phyloP scores from a whole-genome alignment of 768 basidiomycete species.

The Dictyophora rubrovolvata region DNA sequence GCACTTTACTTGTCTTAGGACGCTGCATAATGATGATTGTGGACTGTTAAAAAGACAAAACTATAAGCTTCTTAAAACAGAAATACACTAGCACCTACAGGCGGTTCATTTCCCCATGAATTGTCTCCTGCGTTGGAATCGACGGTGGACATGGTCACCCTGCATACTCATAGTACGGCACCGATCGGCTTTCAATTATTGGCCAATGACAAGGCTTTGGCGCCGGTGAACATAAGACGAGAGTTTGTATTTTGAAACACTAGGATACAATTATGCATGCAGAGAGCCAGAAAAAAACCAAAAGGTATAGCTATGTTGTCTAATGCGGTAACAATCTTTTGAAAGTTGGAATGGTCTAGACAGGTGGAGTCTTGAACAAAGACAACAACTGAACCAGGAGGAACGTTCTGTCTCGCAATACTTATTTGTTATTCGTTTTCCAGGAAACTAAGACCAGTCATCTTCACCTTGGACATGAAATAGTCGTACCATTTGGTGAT shows the following conservation, averaged over 20 bases:
- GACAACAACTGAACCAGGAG: no score
- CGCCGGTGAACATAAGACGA: not conserved
- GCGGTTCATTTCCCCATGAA: not conserved
- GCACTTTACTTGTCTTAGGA: not conserved
- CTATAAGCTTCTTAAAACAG: not conserved
- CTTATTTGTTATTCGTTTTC: conserved; percentile 24
- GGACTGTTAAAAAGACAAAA: not conserved
- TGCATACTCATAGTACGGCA: no score
- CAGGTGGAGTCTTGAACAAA: no score
- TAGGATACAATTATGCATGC: no score
- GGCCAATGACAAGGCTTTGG: no score
- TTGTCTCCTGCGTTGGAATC: not conserved
- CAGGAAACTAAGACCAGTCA: conserved; percentile 50
- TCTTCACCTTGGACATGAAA: conserved; percentile 48
- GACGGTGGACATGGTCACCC: no score
- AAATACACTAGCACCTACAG: not conserved
- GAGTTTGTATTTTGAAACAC: not conserved
- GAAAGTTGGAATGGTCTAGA: no score
- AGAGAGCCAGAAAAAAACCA: no score
- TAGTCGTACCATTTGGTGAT: conserved; percentile 65
- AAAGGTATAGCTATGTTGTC: no score
- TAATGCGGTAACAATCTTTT: no score
- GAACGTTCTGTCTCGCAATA: not conserved
- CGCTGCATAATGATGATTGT: not conserved
- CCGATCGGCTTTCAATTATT: no score